A percentile compares a stretch with the other conserved stretches of the same genome.
Conservation (phyloP, 2,329 filamentous ascomycete species). For the Epichloe brachyelytri region DNA sequence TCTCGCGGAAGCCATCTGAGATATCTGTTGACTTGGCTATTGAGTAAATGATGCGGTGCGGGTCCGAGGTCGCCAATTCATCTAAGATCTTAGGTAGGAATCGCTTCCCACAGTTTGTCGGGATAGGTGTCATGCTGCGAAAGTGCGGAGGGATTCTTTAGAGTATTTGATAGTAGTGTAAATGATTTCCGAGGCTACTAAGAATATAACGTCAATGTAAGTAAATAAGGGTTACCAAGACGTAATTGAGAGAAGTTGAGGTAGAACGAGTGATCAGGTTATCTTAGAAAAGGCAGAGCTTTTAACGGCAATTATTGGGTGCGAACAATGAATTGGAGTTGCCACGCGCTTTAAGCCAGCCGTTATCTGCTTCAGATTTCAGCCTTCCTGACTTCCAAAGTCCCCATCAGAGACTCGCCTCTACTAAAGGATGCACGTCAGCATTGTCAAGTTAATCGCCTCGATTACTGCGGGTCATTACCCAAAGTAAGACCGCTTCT, state of each 20-base stretch:
- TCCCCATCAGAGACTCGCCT: no score
- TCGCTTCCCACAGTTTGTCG: constrained; percentile 9
- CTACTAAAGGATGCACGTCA: no score
- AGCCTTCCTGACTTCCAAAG: no score
- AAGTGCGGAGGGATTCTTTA: not conserved
- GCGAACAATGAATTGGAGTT: not conserved
- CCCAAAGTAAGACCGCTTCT: no score
- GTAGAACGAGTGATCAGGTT: no score
- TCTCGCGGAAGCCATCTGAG: constrained; percentile 9
- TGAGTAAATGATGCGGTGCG: constrained; percentile 15
- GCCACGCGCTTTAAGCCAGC: not conserved
- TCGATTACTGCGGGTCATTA: no score
- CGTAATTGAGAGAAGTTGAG: not conserved
- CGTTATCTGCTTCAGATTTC: not conserved
- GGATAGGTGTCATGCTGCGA: not conserved
- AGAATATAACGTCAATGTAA: not conserved
- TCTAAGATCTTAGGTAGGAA: constrained; percentile 19
- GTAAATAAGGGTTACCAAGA: not conserved
- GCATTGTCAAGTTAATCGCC: no score
- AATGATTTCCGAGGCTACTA: accelerated
- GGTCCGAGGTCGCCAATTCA: constrained; percentile 13
- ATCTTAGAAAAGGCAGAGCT: not conserved
- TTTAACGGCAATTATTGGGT: not conserved
- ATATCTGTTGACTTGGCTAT: constrained; percentile 8
- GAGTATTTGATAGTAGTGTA: accelerated